phyloP scores from a whole-genome alignment of 2,329 filamentous ascomycete genomes.

The Cladosporium sp. region DNA sequence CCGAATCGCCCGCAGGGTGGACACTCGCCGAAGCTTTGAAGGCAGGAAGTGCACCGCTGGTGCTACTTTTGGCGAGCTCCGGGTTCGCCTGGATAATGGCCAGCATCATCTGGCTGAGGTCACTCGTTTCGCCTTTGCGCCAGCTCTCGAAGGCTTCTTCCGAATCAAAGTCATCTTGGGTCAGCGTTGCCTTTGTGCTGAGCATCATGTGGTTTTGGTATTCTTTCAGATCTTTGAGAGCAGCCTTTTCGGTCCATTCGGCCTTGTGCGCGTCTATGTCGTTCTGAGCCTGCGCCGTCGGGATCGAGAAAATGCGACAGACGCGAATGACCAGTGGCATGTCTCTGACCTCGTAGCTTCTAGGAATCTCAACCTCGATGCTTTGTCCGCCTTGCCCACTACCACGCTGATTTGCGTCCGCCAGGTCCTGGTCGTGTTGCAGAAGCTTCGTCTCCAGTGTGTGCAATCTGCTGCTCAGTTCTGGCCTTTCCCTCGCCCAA shows the following conservation, averaged over 20 bases:
- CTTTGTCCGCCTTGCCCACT: conserved; percentile 58
- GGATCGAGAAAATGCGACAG: conserved; percentile 77
- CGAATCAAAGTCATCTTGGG: conserved; percentile 80
- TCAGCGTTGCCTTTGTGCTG: conserved; percentile 70
- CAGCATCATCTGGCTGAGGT: conserved; percentile 89
- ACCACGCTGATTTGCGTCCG: conserved; percentile 55
- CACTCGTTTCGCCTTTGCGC: conserved; percentile 84
- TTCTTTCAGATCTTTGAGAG: conserved; percentile 83
- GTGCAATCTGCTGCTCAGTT: conserved; percentile 72
- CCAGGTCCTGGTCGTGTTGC: conserved; percentile 87
- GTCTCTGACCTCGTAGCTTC: conserved; percentile 91
- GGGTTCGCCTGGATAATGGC: conserved; percentile 84
- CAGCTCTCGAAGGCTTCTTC: conserved; percentile 85
- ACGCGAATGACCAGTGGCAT: conserved; percentile 92
- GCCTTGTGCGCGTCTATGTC: conserved; percentile 80
- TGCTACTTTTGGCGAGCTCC: conserved; percentile 72
- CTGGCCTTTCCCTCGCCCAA: conserved; percentile 78
- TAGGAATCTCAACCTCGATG: conserved; percentile 75
- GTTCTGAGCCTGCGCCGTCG: conserved; percentile 73
- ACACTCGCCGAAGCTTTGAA: conserved; percentile 22
- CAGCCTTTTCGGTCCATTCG: conserved; percentile 87
- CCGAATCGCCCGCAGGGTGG: conserved; percentile 32
- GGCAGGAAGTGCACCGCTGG: conserved; percentile 28
- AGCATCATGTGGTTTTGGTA: conserved; percentile 88
- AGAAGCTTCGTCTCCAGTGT: conserved; percentile 91